Evolutionary conservation across 2,329 filamentous ascomycete genomes (phyloP).

Genomic region (Phaeosphaeria sp.): DNA sequence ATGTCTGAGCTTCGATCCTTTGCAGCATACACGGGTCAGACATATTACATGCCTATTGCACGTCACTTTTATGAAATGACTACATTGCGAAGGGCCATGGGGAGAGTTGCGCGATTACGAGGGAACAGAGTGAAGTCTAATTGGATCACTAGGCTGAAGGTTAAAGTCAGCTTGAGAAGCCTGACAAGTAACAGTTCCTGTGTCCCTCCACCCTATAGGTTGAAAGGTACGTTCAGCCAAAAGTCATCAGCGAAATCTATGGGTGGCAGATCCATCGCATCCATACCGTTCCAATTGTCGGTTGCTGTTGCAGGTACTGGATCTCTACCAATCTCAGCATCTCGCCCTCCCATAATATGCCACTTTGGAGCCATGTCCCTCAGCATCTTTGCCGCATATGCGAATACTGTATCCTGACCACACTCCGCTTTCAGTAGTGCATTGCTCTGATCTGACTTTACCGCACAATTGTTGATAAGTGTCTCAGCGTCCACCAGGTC

Average conservation of each 20-base stretch:
- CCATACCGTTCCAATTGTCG: conserved; percentile 1
- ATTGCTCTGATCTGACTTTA: conserved; percentile 13
- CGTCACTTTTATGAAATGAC: neutral
- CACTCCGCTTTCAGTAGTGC: conserved; percentile 11
- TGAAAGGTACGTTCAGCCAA: conserved; percentile 17
- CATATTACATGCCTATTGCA: neutral
- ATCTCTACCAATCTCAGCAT: neutral
- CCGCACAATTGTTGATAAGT: conserved; percentile 15
- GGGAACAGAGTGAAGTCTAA: no score
- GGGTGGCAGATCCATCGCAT: conserved; percentile 9
- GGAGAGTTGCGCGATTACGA: neutral
- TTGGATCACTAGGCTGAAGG: no score
- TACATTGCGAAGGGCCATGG: neutral
- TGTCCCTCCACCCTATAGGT: conserved; percentile 11
- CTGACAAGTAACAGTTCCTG: neutral
- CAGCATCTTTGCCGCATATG: conserved; percentile 17
- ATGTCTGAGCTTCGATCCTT: neutral
- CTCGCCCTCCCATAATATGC: conserved; percentile 3
- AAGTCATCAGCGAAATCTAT: conserved; percentile 26
- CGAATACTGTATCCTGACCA: conserved; percentile 23
- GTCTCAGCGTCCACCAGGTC: conserved; percentile 14
- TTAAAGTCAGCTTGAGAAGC: no score
- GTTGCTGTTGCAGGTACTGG: neutral
- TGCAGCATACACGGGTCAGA: neutral
- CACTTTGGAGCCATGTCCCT: conserved; percentile 18